Base-by-base conservation (phyloP, 345 rosid species). In the Eucalyptus dawsonii region DNA sequence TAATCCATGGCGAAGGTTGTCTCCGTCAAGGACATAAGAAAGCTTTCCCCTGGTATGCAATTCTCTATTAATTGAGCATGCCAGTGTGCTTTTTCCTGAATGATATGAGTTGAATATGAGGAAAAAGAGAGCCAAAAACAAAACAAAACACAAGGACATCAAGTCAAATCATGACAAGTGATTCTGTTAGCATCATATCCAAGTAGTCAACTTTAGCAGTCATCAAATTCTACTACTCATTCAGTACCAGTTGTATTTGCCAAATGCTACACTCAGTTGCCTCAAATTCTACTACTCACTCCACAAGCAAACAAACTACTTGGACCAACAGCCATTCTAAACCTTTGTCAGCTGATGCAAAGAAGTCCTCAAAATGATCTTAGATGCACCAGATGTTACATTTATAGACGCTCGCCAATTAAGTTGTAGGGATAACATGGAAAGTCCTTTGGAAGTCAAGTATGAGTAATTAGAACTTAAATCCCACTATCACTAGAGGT, bases 1-100 rank as follows among this genome's bases (percentile, higher is more conserved):
- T 72, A 97, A 93, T 76, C 99, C 99, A 88, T 97, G 98, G 47
- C 98, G 94, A 90, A 97, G 95, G 88, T 97, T 97, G 90, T 97
- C 99, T 4, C 99, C 99, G 21, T 97, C 99, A 88, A 97, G 99
- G 54, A 96, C 90, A 89, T 97, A 97, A 29, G 98, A 95, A 34
- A 97, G 91, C 91, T 95, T 97, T 87, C 98, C 98, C 89, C 91
- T 93, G 58, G 92, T 88, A 89, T 93, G 86, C 56, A 97, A 91
- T 90, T 95, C 97, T 92, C 97, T 92, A 89, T 93, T 97, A 34
- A 97, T 88, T 22, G 98, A 93, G 92, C 97, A 96, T 22, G 98
- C 99, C 92, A 97, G 87, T 37, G 99, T 96, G 94, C 99, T 97
- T 92, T 97, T 97, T 69, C 99, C 99, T 97, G 91, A 87, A 92